A percentile compares a stretch with the other conserved stretches of the same genome.
phyloP scores from a whole-genome alignment of 805 yeast species.

The Starmerella sirachaensis region DNA sequence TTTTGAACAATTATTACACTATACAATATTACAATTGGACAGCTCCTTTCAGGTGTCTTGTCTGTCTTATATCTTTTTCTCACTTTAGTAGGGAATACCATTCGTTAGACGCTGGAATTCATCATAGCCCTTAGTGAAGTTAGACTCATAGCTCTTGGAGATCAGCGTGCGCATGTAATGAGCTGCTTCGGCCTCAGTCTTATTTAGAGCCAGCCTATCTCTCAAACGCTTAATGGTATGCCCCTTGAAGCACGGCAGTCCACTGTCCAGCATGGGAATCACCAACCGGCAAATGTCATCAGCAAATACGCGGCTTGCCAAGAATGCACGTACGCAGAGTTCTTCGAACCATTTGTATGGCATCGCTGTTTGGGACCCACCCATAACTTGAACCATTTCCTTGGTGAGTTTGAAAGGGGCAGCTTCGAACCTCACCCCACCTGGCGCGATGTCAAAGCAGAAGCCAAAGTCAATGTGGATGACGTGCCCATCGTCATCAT shows the following conservation, averaged over 20 bases:
- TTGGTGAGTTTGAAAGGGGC: conserved; percentile 94
- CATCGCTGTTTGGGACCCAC: conserved; percentile 76
- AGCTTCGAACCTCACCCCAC: conserved; percentile 96
- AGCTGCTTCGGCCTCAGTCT: conserved; percentile 78
- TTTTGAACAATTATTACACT: too few species aligned
- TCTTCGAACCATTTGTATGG: conserved; percentile 92
- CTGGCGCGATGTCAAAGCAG: conserved; percentile 97
- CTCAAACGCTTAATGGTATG: conserved; percentile 66
- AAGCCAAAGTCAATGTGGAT: conserved; percentile 96
- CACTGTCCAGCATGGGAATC: conserved; percentile 85
- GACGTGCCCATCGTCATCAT: conserved; percentile 89
- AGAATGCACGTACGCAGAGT: conserved; percentile 80
- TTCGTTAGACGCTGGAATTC: conserved; percentile 94
- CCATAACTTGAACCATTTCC: conserved; percentile 93
- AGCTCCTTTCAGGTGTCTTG: background rate
- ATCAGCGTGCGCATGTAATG: conserved; percentile 61
- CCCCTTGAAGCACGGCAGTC: conserved; percentile 91
- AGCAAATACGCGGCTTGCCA: conserved; percentile 79
- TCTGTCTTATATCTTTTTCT: too few species aligned
- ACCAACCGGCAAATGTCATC: conserved; percentile 77
- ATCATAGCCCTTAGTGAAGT: conserved; percentile 88
- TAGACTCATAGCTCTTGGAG: conserved; percentile 69
- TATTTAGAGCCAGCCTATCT: conserved; percentile 67
- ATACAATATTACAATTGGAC: background rate
- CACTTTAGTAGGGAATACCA: conserved; percentile 78